Base-by-base conservation (phyloP, 139 green algal species). In the Picochlorum sp. region DNA sequence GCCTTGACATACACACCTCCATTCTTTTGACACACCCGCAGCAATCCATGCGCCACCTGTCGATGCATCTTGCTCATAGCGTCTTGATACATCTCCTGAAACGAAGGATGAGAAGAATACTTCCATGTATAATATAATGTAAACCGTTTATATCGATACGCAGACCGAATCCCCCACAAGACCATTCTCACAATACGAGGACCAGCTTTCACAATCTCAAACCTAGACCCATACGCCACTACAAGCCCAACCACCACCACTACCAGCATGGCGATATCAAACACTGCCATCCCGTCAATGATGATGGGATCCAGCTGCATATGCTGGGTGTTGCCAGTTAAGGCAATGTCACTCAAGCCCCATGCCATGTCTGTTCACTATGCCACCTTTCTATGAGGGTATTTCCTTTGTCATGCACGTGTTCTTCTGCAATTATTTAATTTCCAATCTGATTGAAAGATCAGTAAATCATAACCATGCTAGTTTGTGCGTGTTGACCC, bases 1-100 rank as follows among this genome's bases (percentile, higher is more conserved):
- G 85, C 83, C 74, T 96, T 96, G 54, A 94, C 81, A 76, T 95
- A 96, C 24, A 95, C 66, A 2, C 87, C 87, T 0, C 88, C 89
- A 57, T 92, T 92, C 60, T 26, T 59, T 23, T 86, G 76, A 58
- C 77, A 83, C 24, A 86, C 69, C 63, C 77, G 55, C 14, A 77
- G 64, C 24, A 83, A 57, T 6, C 30, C 14, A 55, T 71, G 52
- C 3, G 60, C 60, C 8, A 24, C 57, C 10, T 41, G 20, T 23
- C 51, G 57, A 21, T 78, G 59, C 15, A 75, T 52, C 50, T 34
- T 47, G 6, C 21, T 45, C 28, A 78, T 34, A 4, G 20, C 64
- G 1, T 21, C 18, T 50, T 60, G 38, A 45, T 77, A 72, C 15
- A 38, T 41, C 13, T 59, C 51, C 21, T 44, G 26, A 23, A 30